Percentiles rank a stretch among this genome's conserved stretches.
Conservation (phyloP, 768 basidiomycete genomes). For the Albatrellus ellisii region DNA sequence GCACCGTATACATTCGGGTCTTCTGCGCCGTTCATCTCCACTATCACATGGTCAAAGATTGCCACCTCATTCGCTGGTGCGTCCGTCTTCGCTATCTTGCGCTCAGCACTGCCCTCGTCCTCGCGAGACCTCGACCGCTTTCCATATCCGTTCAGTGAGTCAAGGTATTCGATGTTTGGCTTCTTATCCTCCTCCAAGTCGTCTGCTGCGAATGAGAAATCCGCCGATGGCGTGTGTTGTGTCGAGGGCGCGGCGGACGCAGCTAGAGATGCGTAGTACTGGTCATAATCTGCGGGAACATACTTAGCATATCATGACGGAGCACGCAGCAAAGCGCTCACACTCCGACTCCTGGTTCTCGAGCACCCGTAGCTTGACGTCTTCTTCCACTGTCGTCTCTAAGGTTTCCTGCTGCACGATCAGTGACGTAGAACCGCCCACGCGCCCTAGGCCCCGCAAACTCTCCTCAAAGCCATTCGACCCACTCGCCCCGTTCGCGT, state of each 20-base stretch:
- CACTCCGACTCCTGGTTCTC: slow-evolving; percentile 49
- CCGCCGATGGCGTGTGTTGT: slow-evolving; percentile 39
- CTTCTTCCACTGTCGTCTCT: slow-evolving; percentile 18
- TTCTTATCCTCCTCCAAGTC: slow-evolving; percentile 61
- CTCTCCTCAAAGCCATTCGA: slow-evolving; percentile 40
- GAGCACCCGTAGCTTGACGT: slow-evolving; percentile 32
- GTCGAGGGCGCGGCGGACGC: slow-evolving; percentile 47
- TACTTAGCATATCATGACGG: background rate
- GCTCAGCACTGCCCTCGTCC: slow-evolving; percentile 16
- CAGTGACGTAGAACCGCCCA: slow-evolving; percentile 17
- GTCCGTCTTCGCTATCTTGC: slow-evolving; percentile 11
- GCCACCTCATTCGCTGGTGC: slow-evolving; percentile 28
- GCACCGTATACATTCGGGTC: slow-evolving; percentile 62
- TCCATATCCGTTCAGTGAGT: slow-evolving; percentile 57
- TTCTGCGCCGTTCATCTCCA: slow-evolving; percentile 19
- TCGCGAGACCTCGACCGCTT: slow-evolving; percentile 63
- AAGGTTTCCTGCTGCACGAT: slow-evolving; percentile 26
- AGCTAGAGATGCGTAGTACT: slow-evolving; percentile 70
- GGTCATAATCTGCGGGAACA: slow-evolving; percentile 49
- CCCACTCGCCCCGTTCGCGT: slow-evolving; percentile 14
- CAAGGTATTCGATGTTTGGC: slow-evolving; percentile 50
- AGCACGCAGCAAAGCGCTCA: slow-evolving; percentile 23
- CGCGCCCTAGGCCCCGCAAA: slow-evolving; percentile 45
- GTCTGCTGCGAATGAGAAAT: slow-evolving; percentile 32
- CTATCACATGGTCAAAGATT: slow-evolving; percentile 10